Evolutionary conservation across 2,329 filamentous ascomycete genomes (phyloP).

Genomic region (Paracorniculantispora psalliotae): DNA sequence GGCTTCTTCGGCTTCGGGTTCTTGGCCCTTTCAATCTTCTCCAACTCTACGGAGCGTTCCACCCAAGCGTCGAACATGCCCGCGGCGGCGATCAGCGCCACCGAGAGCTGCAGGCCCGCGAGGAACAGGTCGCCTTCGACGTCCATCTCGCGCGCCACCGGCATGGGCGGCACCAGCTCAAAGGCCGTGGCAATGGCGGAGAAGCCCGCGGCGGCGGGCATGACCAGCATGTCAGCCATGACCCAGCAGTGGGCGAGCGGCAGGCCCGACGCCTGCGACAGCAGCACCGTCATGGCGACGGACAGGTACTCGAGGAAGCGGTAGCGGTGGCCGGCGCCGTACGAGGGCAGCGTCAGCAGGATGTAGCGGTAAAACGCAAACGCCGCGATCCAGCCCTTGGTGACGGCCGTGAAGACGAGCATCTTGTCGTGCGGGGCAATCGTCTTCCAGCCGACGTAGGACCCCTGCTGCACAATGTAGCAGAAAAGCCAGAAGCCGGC

Average conservation of each 20-base stretch:
- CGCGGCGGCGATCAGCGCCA: conserved; percentile 3
- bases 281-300: conserved; percentile 5
- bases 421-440: conserved; percentile 5
- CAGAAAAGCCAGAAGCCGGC: conserved; percentile 3
- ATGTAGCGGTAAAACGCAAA: conserved; percentile 13
- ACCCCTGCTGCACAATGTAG: conserved; percentile 12
- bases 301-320: conserved; percentile 12
- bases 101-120: conserved; percentile 7
- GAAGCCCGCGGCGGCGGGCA: conserved; percentile 10
- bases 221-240: conserved; percentile 14
- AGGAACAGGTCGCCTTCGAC: neutral
- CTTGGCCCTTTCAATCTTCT: neutral
- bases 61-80: conserved; percentile 2
- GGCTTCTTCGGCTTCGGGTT: neutral
- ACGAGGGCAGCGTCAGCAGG: conserved; percentile 11
- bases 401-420: conserved; percentile 13
- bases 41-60: neutral
- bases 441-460: conserved; percentile 3
- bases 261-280: conserved; percentile 3
- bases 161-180: neutral
- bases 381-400: conserved; percentile 9
- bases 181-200: conserved; percentile 10
- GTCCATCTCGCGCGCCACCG: neutral
- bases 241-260: conserved; percentile 14
- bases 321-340: conserved; percentile 3